Percentiles rank a stretch among this genome's conserved stretches.
These are phyloP conservation scores for Coniella vitis DNA, from an alignment of 2,329 filamentous ascomycete species.

Conservation along the genomic window DNA sequence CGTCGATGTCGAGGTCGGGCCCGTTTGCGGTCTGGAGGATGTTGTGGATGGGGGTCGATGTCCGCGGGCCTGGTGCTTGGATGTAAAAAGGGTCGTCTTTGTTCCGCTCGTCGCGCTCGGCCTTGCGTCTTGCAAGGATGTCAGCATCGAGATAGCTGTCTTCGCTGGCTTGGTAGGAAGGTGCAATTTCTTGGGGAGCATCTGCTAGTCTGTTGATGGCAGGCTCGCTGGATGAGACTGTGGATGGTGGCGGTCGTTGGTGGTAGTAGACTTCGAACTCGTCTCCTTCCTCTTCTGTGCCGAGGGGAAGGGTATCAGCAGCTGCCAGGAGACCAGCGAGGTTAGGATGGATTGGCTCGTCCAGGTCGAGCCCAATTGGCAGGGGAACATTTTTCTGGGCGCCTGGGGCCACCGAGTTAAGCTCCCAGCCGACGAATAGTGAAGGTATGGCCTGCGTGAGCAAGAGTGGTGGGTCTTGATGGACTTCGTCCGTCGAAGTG, in stretches of 20 bases:
- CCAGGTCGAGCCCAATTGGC: constrained; percentile 69
- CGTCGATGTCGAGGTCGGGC: constrained; percentile 79
- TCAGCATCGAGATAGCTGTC: constrained; percentile 66
- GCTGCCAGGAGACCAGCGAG: constrained; percentile 60
- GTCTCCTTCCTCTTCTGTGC: constrained; percentile 50
- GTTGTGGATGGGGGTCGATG: constrained; percentile 71
- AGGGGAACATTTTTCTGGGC: constrained; percentile 83
- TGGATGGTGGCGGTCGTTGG: constrained; percentile 44
- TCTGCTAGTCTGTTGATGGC: constrained; percentile 48
- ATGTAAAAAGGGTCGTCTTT: constrained; percentile 97
- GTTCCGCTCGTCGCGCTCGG: constrained; percentile 74
- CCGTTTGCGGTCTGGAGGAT: constrained; percentile 68
- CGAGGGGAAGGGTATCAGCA: constrained; percentile 42
- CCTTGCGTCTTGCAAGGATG: constrained; percentile 65
- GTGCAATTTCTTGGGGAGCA: constrained; percentile 35
- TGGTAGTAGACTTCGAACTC: constrained; percentile 65
- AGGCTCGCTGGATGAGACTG: constrained; percentile 45
- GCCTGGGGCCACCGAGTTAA: constrained; percentile 80
- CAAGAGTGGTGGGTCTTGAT: constrained; percentile 69
- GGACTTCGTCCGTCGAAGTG: constrained; percentile 42
- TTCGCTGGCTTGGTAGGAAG: constrained; percentile 53
- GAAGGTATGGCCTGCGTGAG: constrained; percentile 87
- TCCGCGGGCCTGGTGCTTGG: constrained; percentile 34
- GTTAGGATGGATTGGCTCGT: constrained; percentile 73
- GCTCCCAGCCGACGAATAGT: constrained; percentile 76